Evolutionary conservation across 805 yeast species (phyloP), one percentile per base, ranked within the genome.

Genomic region (Starmerella apicola): DNA sequence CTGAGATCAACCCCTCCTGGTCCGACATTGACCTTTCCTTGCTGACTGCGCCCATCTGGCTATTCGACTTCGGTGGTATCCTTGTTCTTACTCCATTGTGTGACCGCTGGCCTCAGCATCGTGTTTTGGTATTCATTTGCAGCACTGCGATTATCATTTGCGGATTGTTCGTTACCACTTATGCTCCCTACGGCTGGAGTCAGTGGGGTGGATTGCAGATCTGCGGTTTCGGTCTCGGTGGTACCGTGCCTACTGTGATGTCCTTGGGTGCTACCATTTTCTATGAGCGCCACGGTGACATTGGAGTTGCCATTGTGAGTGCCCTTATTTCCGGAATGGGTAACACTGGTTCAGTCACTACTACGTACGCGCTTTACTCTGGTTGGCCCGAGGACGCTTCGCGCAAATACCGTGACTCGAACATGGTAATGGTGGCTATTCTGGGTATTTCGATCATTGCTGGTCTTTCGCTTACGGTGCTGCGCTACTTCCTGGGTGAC

Each of bases 231-330:
- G 95, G 95, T 0, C 67, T 83, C 37, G 95, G 95, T 9, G 91
- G 94, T 17, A 83, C 95, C 0, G 93, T 82, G 12, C 94, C 95
- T 21, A 82, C 81, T 29, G 70, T 77, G 52, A 83, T 83, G 94
- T 72, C 94, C 1, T 73, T 81, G 80, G 61, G 85, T 0, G 74
- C 86, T 0, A 86, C 79, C 52, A 78, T 81, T 36, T 78, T 82
- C 63, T 71, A 69, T 5, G 67, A 71, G 10, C 65, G 71, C 34
- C 78, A 83, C 54, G 93, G 93, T 21, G 91, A 82, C 53, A 76
- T 83, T 34, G 95, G 95, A 5, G 67, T 76, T 43, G 94, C 94
- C 2, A 84, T 79, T 23, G 72, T 83, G 34, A 70, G 85, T 6
- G 95, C 95, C 2, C 58, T 83, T 21, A 88, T 83, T 16, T 74